Evolutionary conservation across 768 basidiomycete species (phyloP), one percentile per base, ranked within the genome.

Genomic region (Kwoniella sp.): DNA sequence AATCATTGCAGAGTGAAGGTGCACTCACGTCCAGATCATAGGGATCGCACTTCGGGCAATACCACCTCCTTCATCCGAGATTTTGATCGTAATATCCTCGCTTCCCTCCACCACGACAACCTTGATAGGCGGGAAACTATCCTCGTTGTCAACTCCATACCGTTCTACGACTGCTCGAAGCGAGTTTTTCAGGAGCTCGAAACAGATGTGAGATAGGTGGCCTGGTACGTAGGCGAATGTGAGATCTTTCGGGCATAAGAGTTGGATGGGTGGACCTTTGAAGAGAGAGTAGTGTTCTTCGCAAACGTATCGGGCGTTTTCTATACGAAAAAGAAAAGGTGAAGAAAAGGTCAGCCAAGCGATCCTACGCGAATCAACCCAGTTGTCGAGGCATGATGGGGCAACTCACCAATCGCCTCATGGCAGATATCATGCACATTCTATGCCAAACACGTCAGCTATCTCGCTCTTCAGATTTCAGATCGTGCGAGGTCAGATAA

Each of bases 41-140:
- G 93, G 92, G 17, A 98, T 89, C 37, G 76, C 77, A 57, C 68
- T 80, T 81, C 92, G 80, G 25, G 92, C 86, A 60, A 98, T 98
- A 0, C 95, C 93, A 0, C 95, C 95, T 2, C 95, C 95, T 79
- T 99, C 95, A 76, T 99, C 95, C 0, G 87, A 88, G 64, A 99
- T 96, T 85, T 99, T 99, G 85, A 99, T 92, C 2, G 95, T 98
- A 73, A 98, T 96, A 74, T 98, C 95, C 77, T 97, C 95, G 68
- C 88, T 90, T n/a, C 95, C 94, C 77, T 95, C 93, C 0, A 95
- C 91, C 36, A 96, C 95, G 61, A 97, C 86, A 53, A 95, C 90
- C 80, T 91, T 92, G 82, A 95, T 94, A 0, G 92, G 88, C 12
- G 92, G 92, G 81, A 88, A 90, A n/a, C 73, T 69, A 60, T 87